A percentile compares a stretch with the other conserved stretches of the same genome.
phyloP scores from a whole-genome alignment of 2,329 filamentous ascomycete species.

The Arthrinium puccinioides region DNA sequence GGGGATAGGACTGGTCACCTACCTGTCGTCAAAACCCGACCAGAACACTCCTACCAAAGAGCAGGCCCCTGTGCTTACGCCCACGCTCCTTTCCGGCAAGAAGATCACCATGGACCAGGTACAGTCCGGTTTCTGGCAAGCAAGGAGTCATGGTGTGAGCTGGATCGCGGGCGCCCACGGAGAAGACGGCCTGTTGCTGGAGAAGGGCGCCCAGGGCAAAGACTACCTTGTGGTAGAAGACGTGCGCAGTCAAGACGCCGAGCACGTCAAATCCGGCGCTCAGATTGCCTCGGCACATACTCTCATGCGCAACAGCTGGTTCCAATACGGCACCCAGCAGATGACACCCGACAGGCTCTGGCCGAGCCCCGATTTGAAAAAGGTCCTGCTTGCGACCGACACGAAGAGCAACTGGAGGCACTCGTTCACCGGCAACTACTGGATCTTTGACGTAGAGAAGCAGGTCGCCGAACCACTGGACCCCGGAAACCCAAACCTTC shows the following conservation, averaged over 20 bases:
- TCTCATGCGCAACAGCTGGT: slow-evolving; percentile 64
- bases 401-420: slow-evolving; percentile 77
- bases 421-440: slow-evolving; percentile 81
- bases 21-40: slow-evolving; percentile 59
- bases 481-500: slow-evolving; percentile 53
- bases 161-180: slow-evolving; percentile 72
- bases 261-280: slow-evolving; percentile 27
- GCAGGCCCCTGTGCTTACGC: slow-evolving; percentile 62
- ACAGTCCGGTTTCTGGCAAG: slow-evolving; percentile 55
- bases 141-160: slow-evolving; percentile 58
- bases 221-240: slow-evolving; percentile 84
- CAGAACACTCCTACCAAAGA: slow-evolving; percentile 53
- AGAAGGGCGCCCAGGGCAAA: slow-evolving; percentile 56
- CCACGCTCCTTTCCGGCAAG: slow-evolving; percentile 57
- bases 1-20: slow-evolving; percentile 60
- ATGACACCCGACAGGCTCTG: slow-evolving; percentile 55
- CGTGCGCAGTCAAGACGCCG: slow-evolving; percentile 52
- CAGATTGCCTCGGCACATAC: slow-evolving; percentile 48
- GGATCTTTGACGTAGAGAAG: slow-evolving; percentile 81
- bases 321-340: slow-evolving; percentile 49
- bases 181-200: slow-evolving; percentile 79
- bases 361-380: slow-evolving; percentile 78
- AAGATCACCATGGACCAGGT: slow-evolving; percentile 68
- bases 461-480: slow-evolving; percentile 74
- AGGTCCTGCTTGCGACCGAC: slow-evolving; percentile 75